Percentiles rank a stretch among this genome's conserved stretches.
Evolutionary conservation across 768 basidiomycete species (phyloP).

Genomic region (Leccinum truebloodii): DNA sequence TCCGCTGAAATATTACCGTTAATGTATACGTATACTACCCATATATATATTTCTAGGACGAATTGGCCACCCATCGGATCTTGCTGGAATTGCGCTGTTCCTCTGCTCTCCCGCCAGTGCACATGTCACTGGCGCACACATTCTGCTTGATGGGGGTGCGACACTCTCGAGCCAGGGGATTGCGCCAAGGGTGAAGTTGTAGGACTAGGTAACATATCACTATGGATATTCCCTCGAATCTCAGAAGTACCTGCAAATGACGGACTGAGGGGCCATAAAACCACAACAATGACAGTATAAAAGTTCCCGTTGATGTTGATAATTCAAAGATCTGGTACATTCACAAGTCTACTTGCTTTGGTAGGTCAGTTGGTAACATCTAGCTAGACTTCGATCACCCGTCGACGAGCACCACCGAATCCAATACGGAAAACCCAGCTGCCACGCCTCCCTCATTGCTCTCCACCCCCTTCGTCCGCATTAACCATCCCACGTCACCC

Average conservation of each 20-base stretch:
- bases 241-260: neutral
- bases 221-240: neutral
- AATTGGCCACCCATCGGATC: slow-evolving; percentile 61
- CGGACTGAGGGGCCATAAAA: neutral
- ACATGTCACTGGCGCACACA: slow-evolving; percentile 75
- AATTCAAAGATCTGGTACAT: neutral
- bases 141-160: slow-evolving; percentile 67
- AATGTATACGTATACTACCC: neutral
- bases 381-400: slow-evolving; percentile 8
- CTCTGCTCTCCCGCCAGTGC: slow-evolving; percentile 69
- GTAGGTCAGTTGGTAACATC: neutral
- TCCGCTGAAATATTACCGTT: neutral
- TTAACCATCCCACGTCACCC: slow-evolving; percentile 75
- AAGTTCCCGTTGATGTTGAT: no score
- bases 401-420: slow-evolving; percentile 63
- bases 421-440: slow-evolving; percentile 71
- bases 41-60: slow-evolving; percentile 47
- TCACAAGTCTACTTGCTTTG: neutral
- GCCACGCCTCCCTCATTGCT: slow-evolving; percentile 63
- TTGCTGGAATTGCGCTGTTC: slow-evolving; percentile 72
- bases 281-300: no score
- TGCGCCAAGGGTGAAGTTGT: slow-evolving; percentile 29
- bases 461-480: slow-evolving; percentile 88
- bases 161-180: slow-evolving; percentile 21
- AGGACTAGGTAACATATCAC: slow-evolving; percentile 2